Evolutionary conservation across 2,329 filamentous ascomycete genomes (phyloP), one percentile per base, ranked within the genome.

Genomic region (Fusarium praegraminearum): DNA sequence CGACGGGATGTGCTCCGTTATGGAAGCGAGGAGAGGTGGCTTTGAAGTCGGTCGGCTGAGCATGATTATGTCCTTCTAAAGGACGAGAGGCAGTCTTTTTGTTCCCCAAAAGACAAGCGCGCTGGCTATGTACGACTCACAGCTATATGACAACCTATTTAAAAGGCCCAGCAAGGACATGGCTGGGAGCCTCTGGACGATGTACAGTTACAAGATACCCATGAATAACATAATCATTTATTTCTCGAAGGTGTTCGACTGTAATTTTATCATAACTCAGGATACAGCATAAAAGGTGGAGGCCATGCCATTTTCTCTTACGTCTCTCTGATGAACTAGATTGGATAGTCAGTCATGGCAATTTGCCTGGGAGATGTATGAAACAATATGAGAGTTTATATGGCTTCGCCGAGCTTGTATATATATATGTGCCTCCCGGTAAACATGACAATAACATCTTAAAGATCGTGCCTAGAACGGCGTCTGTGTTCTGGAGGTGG

Each of bases 181-280:
- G 26, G 38, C 43, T 18, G n/a, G 35, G 20, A 38, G n/a, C 26
- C 43, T n/a, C 22, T 51, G 52, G 55, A 36, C 51, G 47, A 68
- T 53, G 55, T 20, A 51, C 35, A 38, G 51, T 61, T 61, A 53
- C 41, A 49, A 73, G 68, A 74, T 75, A 74, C 72, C 72, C 72
- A 59, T 58, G 57, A 60, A 64, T 60, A 54, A 36, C 46, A 57
- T 33, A 43, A 35, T 20, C 50, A 54, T 36, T 38, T 55, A 18
- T 46, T 38, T 30, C 26, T 26, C 32, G 20, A 36, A 30, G 45
- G 20, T 24, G n/a, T 16, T 5, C 24, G 33, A n/a, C 22, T 28
- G 15, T 10, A 6, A 51, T 26, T 12, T 18, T 20, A 28, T 20
- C 16, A 38, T 40, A 28, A 16, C n/a, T 18, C 18, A 46, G 26